Evolutionary conservation across 2,329 filamentous ascomycete genomes (phyloP), one percentile per base, ranked within the genome.

Genomic region (Aspergillus nomiae): DNA sequence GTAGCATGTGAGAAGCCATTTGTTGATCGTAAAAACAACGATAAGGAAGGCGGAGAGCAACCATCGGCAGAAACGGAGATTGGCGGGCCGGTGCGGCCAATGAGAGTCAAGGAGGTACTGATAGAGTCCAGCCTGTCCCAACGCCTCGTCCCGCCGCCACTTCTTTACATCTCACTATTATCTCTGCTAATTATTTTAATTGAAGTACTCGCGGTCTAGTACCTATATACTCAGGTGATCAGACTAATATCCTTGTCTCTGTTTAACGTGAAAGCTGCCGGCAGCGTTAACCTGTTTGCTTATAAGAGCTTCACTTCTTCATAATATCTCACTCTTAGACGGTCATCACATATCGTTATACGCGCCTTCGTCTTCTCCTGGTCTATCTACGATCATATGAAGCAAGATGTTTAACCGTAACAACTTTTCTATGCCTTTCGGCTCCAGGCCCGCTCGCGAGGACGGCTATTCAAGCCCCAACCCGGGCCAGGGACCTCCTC

Each of bases 371-470:
- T 26, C 36, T 51, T 16, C 26, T 38, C 24, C 55, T 34, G 51
- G 24, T 34, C 55, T 36, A 45, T 38, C 50, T 30, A 46, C 55
- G 60, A 36, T 57, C 53, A 11, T 56, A 56, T 63, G 45, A 59
- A 53, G 36, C 59, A 69, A 63, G 60, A 87, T 87, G 85, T 87
- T 87, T 73, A 87, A 86, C 73, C 83, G 85, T 66, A 82, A 82
- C 71, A 83, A 84, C 9, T 69, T 80, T 10, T 77, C 80, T 28
- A 81, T 77, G 57, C 79, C 78, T 34, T 85, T 81, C 70, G 72
- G 77, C 50, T 78, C 78, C 28, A 78, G 79, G 36, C 77, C 78
- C 34, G 74, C 78, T 28, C 76, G 74, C 38, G 79, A 75, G 68
- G 78, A 83, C 56, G 79, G 79, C 61, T 82, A 83, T 69, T 76